Evolutionary conservation across 1,284 basidiomycete genomes (phyloP), one percentile per base, ranked within the genome.

Genomic region (Amylostereum areolatum): DNA sequence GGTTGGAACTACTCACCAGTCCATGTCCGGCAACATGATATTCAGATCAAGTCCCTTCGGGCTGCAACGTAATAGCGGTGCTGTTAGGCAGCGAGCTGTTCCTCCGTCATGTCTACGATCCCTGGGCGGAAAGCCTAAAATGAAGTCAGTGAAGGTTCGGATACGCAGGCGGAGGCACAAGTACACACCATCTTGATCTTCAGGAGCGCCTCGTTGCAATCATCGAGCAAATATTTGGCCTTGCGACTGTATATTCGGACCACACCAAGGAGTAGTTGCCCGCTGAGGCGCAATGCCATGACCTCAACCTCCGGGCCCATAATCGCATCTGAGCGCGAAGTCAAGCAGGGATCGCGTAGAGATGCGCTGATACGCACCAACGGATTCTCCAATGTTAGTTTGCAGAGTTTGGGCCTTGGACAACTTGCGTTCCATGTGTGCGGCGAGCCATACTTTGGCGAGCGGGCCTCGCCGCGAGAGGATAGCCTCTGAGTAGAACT

Each of bases 221-320:
- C 96, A 62, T 99, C 96, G 57, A 97, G 73, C 2, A 99, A 79
- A 69, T 99, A 99, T 64, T 97, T 97, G 25, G 94, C 92, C 68
- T 99, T 97, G 45, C 96, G 80, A 60, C 93, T 95, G 70, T 99
- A 98, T 63, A 99, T 98, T 52, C 97, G 83, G 45, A 95, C 93
- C 48, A 99, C 94, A 61, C 96, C 96, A 36, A 99, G 81, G 52
- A 99, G 79, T 43, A 99, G 78, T 62, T 98, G 96, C 6, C 96
- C 96, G 35, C 92, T 97, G 18, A 98, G 74, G 50, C 96, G 87
- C 25, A 99, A 83, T 1, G 95, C 93, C 83, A 97, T 94, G 40
- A 89, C 69, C 63, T 89, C 87, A 51, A 89, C 79, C 60, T 95
- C 90, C 66, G 93, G 87, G 27, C 83, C 87, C 77, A 93, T 85